Percentiles rank a stretch among this genome's conserved stretches.
phyloP scores from a whole-genome alignment of 2,329 filamentous ascomycete genomes.

The Microsporum ferrugineum region DNA sequence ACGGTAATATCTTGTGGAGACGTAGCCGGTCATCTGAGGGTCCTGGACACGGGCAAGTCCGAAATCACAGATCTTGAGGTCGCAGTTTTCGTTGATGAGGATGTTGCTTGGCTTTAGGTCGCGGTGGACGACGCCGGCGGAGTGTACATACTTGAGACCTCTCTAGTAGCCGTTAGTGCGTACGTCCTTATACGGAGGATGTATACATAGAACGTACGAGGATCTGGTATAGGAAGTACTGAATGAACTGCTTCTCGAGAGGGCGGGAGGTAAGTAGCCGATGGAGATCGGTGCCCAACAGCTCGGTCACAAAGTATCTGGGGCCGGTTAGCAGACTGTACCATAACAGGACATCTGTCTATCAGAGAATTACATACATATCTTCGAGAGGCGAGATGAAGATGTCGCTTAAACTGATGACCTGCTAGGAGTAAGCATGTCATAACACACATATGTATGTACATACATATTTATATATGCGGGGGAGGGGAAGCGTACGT shows the following conservation, averaged over 20 bases:
- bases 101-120: constrained; percentile 99
- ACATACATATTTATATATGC: background rate
- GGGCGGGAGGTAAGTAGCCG: constrained; percentile 87
- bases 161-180: constrained; percentile 45
- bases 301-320: constrained; percentile 96
- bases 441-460: background rate
- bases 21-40: constrained; percentile 98
- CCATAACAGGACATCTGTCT: background rate
- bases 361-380: constrained; percentile 53
- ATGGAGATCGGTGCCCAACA: constrained; percentile 92
- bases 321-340: background rate
- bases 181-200: background rate
- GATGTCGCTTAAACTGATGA: constrained; percentile 97
- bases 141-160: constrained; percentile 97
- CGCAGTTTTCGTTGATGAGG: constrained; percentile 98
- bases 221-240: constrained; percentile 99
- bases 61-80: constrained; percentile 99
- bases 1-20: constrained; percentile 96
- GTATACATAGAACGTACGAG: constrained; percentile 51
- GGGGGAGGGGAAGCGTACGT: constrained; percentile 46
- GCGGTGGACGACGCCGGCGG: constrained; percentile 91
- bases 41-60: constrained; percentile 95
- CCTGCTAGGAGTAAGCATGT: constrained; percentile 39
- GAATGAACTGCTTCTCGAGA: constrained; percentile 98
- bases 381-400: constrained; percentile 98